phyloP scores from a whole-genome alignment of 768 basidiomycete genomes.

The Leccinum aurantiacum region DNA sequence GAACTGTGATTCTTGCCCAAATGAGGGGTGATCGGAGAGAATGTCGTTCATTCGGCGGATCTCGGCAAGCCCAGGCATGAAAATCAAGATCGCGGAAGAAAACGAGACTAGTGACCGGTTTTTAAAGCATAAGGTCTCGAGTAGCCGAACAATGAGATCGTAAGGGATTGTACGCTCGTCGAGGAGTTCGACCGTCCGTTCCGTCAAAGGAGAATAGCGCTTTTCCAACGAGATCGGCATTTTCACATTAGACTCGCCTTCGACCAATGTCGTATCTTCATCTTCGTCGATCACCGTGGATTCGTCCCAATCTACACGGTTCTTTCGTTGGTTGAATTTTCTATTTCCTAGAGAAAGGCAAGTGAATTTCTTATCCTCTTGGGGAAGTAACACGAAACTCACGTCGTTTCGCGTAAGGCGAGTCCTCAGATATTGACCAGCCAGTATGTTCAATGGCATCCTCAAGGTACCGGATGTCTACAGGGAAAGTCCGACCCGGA shows the following conservation, averaged over 20 bases:
- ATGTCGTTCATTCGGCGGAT: slow-evolving; percentile 87
- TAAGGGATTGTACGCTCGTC: slow-evolving; percentile 90
- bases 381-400: slow-evolving; percentile 27
- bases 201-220: slow-evolving; percentile 76
- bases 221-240: slow-evolving; percentile 60
- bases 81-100: slow-evolving; percentile 83
- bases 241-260: slow-evolving; percentile 18
- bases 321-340: slow-evolving; percentile 63
- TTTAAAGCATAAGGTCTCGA: slow-evolving; percentile 82
- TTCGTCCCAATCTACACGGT: slow-evolving; percentile 76
- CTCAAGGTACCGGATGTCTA: slow-evolving; percentile 81
- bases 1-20: slow-evolving; percentile 65
- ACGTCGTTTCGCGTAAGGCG: slow-evolving; percentile 78
- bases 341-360: slow-evolving; percentile 47
- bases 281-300: slow-evolving; percentile 60
- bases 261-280: slow-evolving; percentile 52
- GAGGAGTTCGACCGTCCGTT: slow-evolving; percentile 76
- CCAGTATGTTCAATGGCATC: slow-evolving; percentile 82
- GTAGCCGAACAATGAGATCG: slow-evolving; percentile 79
- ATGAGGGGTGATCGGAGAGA: slow-evolving; percentile 69
- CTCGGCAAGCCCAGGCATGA: slow-evolving; percentile 93
- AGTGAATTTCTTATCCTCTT: not conserved
- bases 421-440: slow-evolving; percentile 78
- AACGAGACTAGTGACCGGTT: slow-evolving; percentile 49
- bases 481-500: slow-evolving; percentile 94